Evolutionary conservation across 495 filamentous ascomycete genomes (phyloP).

Genomic region (Lepraria neglecta): DNA sequence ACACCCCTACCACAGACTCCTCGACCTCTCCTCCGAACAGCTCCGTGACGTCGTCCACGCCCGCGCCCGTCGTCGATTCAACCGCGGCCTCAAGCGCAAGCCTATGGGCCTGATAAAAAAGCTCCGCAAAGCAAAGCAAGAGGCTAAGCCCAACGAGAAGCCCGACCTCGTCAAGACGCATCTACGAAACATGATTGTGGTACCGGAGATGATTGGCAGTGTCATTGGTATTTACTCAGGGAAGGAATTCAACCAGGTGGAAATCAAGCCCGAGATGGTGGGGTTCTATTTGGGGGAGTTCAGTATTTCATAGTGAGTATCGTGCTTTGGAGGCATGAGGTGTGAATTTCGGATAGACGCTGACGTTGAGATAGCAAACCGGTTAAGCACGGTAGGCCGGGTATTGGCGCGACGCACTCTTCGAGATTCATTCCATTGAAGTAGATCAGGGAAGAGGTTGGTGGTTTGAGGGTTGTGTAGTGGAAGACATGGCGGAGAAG

Average conservation of each 20-base stretch:
- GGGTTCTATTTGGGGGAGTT: conserved; percentile 99
- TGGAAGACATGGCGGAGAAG: neutral
- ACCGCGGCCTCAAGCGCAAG: conserved; percentile 98
- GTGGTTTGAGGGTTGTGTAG: neutral
- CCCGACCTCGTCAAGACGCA: conserved; percentile 98
- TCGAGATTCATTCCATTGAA: conserved; percentile 99
- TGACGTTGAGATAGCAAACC: conserved; percentile 66
- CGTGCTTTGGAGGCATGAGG: no score
- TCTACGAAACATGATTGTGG: conserved; percentile 98
- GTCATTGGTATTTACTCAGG: conserved; percentile 99
- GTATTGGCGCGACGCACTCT: conserved; percentile 99
- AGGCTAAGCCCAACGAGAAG: conserved; percentile 99
- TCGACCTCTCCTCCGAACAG: conserved; percentile 96
- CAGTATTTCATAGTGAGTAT: conserved; percentile 95
- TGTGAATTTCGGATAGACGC: conserved; percentile 2
- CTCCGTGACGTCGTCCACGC: conserved; percentile 99
- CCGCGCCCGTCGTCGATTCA: conserved; percentile 96
- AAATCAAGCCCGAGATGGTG: conserved; percentile 99
- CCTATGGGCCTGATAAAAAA: conserved; percentile 99
- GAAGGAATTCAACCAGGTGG: conserved; percentile 99
- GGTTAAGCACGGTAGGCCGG: conserved; percentile 99
- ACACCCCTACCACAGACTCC: conserved; percentile 58
- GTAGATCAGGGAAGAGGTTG: conserved; percentile 49
- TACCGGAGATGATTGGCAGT: conserved; percentile 97
- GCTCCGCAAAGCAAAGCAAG: conserved; percentile 98